Conservation (phyloP, 1,284 basidiomycete genomes). For the Ustilago loliicola region DNA sequence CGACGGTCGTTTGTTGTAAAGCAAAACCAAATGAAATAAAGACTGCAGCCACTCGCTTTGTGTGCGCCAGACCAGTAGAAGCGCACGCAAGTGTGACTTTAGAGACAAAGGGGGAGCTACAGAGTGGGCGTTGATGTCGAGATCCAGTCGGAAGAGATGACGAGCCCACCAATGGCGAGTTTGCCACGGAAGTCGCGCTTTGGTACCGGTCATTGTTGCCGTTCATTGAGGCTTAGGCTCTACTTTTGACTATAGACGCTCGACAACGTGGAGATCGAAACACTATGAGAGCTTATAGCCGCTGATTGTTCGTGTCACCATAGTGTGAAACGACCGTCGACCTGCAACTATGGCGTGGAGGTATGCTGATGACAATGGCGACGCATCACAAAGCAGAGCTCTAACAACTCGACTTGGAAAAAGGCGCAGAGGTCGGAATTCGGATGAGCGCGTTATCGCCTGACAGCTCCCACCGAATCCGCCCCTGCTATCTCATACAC, state of each 20-base stretch:
- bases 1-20: neutral
- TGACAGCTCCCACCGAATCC: neutral
- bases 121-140: neutral
- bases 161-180: neutral
- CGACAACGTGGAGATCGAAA: too few relatives aligned
- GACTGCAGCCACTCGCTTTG: neutral
- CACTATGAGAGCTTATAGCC: neutral
- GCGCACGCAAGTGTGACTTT: neutral
- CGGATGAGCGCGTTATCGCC: neutral
- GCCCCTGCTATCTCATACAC: too few relatives aligned
- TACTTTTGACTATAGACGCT: neutral
- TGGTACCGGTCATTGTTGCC: neutral
- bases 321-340: neutral
- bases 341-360: neutral
- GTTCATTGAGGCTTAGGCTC: neutral
- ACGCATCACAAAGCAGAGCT: neutral
- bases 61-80: too few relatives aligned
- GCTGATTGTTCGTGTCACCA: neutral
- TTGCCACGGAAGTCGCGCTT: constrained; percentile 1
- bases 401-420: neutral
- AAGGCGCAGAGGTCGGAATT: neutral
- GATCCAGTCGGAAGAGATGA: neutral
- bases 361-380: neutral
- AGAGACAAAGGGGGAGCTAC: neutral
- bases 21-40: neutral